A percentile compares a stretch with the other conserved stretches of the same genome.
These are phyloP conservation scores for Neonectria faginata DNA, from an alignment of 2,329 filamentous ascomycete genomes.

Conservation along the genomic window DNA sequence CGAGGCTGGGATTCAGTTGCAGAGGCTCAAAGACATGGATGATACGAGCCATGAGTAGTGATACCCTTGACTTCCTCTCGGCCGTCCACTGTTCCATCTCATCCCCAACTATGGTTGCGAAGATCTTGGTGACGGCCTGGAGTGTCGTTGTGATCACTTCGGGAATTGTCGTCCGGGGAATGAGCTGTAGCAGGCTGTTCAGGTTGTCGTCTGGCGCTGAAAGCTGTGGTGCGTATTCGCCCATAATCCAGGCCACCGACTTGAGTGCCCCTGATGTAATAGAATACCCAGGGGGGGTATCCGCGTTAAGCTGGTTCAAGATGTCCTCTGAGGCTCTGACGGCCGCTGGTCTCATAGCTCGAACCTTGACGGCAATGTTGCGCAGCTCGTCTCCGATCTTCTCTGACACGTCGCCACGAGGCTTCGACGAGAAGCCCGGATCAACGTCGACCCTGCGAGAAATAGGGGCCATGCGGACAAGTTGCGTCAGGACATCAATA, in stretches of 20 bases:
- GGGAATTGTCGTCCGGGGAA: slow-evolving; percentile 68
- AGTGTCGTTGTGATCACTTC: slow-evolving; percentile 82
- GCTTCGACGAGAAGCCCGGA: slow-evolving; percentile 46
- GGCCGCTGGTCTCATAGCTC: slow-evolving; percentile 82
- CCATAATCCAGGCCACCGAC: slow-evolving; percentile 85
- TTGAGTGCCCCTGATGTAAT: slow-evolving; percentile 76
- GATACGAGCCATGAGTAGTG: slow-evolving; percentile 83
- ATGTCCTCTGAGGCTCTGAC: slow-evolving; percentile 86
- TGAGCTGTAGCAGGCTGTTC: slow-evolving; percentile 76
- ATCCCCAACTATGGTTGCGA: slow-evolving; percentile 76
- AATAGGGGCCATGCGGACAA: slow-evolving; percentile 78
- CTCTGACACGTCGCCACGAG: slow-evolving; percentile 66
- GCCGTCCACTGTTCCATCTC: slow-evolving; percentile 76
- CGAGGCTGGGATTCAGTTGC: slow-evolving; percentile 84
- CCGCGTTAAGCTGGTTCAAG: slow-evolving; percentile 66
- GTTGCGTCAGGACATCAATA: slow-evolving; percentile 86
- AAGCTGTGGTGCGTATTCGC: slow-evolving; percentile 85
- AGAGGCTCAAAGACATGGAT: slow-evolving; percentile 85
- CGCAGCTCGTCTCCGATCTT: slow-evolving; percentile 86
- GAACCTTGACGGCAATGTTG: slow-evolving; percentile 92
- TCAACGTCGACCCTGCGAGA: slow-evolving; percentile 57
- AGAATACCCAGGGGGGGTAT: slow-evolving; percentile 65
- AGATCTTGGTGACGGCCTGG: slow-evolving; percentile 88
- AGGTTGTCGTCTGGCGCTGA: slow-evolving; percentile 78
- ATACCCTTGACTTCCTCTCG: slow-evolving; percentile 78